Evolutionary conservation across 345 rosid genomes (phyloP), one percentile per base, ranked within the genome.

Genomic region (Bretschneidera sinensis): DNA sequence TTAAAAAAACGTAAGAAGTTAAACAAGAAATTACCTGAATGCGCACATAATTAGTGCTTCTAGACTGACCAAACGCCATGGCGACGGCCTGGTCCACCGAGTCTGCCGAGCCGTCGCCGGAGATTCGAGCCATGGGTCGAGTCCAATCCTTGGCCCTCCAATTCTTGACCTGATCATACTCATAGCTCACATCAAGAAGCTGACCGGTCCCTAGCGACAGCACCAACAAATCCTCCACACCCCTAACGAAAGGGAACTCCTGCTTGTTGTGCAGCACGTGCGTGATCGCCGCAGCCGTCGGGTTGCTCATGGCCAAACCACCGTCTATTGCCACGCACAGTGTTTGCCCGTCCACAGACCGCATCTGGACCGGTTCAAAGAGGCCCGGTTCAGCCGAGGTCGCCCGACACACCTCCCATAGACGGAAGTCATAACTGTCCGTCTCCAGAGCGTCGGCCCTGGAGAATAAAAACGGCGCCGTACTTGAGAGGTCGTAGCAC

Each of bases 191-290:
- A 56, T 89, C 91, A 20, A 83, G 79, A 31, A 85, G 78, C 81
- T 89, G 97, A 23, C 97, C 98, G 6, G 86, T 79, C 24, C 96
- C 98, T 4, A 92, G 57, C 11, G 96, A 87, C 45, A 92, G 68
- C 21, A 92, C 97, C 67, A 92, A 63, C 73, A 92, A 77, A 81
- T 92, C 98, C 81, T 89, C 98, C 21, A 87, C 94, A 0, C 98
- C 98, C 59, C 96, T 77, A 61, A 92, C 98, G 62, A 89, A 89
- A 17, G 98, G 98, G 23, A 92, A 92, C 76, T 92, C 98, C 64
- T 89, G 96, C 81, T 92, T 92, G 71, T 92, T 92, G 47, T 92
- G 98, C 59, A 92, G 71, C 63, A 92, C 98, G 74, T 92, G 98
- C 55, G 98, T 92, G 35, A 92, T 89, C 14, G 98, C 97, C 17